Evolutionary conservation across 1,284 basidiomycete genomes (phyloP), one percentile per base, ranked within the genome.

Genomic region (Cryptococcus sp.): DNA sequence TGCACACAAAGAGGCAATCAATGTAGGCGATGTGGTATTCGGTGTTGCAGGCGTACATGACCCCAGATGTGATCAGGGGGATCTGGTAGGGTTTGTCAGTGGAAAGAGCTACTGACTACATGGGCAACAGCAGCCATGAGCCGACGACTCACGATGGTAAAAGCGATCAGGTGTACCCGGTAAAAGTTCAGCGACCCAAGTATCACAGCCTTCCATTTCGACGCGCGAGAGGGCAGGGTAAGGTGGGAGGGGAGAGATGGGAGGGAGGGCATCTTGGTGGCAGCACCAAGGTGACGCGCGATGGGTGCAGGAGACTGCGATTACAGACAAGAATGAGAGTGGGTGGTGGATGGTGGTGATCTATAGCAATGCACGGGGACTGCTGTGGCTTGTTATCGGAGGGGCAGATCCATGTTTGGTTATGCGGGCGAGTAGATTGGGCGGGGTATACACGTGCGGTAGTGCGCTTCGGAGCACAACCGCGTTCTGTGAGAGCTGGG

Each of bases 1-100:
- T 75, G 62, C 79, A 80, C 46, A 75, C 61, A 64, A 80, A 81
- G 28, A 81, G 70, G 42, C 74, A 76, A 60, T 81, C 80, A 67
- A 81, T 75, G 61, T 78, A 78, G n/a, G 73, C 66, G 62, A 81
- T 78, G 50, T 77, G 62, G 49, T 66, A 70, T 43, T 66, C 49
- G 2, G 71, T 74, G 46, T 74, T 75, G 44, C 59, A 62, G 2
- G 61, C 77, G 53, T 75, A 81, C 60, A 81, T 73, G 67, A 82
- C 79, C 15, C 63, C 78, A 4, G 80, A 77, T 39, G 76, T 64
- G 58, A 82, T 71, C 46, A 81, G 63, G 0, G 79, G 79, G 3
- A 76, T 64, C 77, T 79, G 61, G 23, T 16, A 23, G 33, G 46
- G 35, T 52, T 18, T 8, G 21, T 35, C 40, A 20, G 28, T 8